Evolutionary conservation across 176 grass and related monocot genomes (phyloP), one percentile per base, ranked within the genome.

Genomic region (Rhynchospora breviuscula): DNA sequence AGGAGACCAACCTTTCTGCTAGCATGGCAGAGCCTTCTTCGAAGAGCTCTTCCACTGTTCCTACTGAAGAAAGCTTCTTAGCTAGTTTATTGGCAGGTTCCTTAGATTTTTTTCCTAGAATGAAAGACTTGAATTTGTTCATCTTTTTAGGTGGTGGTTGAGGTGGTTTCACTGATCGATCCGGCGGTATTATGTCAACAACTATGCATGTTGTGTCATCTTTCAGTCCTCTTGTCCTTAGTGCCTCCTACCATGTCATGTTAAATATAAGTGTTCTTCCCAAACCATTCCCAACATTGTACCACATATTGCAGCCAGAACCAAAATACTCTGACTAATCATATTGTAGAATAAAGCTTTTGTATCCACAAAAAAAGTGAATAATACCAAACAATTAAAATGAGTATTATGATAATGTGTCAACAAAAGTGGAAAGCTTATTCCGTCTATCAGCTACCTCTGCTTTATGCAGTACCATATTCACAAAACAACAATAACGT

Each of bases 11-110:
- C 95, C 95, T 92, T 86, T 97, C 92, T 77, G 88, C 88, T 61
- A 97, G 89, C 89, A 97, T 97, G 14, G 95, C 95, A 33, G 95
- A 97, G 87, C 95, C 95, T 88, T 97, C 95, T 91, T 97, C 95
- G 66, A 94, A 97, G 80, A 97, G 49, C 86, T 97, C 95, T 85
- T 94, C 92, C 17, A 97, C 81, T 2, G 92, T 79, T 79, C 87
- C 90, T n/a, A 59, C 81, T 49, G 81, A 67, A 79, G 88, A 92
- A 67, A 92, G 83, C 81, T 97, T 93, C 78, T 94, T 97, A 84
- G 81, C 83, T 52, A 97, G 85, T 81, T 97, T 94, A 79, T 85
- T 90, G 67, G 78, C 73, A 83, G 87, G 64, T 53, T 88, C 92
- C 66, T 94, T 94, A 60, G 51, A 63, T 85, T 80, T 97, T 69